Conservation (phyloP, 305 asterid species). For the Andrographis paniculata region DNA sequence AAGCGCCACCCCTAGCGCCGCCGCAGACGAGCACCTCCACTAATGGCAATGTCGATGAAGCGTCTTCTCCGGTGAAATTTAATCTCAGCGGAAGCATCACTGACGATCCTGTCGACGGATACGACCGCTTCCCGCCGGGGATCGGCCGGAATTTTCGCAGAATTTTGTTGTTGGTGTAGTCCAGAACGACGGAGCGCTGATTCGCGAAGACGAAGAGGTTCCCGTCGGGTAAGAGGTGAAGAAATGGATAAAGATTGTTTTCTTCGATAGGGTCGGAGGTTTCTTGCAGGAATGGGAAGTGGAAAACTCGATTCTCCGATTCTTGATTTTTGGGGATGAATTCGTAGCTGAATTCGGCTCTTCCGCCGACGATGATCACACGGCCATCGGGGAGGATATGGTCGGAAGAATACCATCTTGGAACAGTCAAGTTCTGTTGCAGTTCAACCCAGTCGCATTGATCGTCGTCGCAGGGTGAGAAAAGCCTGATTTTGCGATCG, state of each 20-base stretch:
- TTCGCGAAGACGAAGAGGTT: conserved; percentile 75
- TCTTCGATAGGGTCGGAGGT: conserved; percentile 66
- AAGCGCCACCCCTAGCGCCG: conserved; percentile 69
- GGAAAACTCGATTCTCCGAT: neutral
- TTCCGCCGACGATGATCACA: conserved; percentile 66
- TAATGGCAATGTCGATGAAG: conserved; percentile 4
- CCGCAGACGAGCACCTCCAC: conserved; percentile 85
- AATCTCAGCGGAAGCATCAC: conserved; percentile 58
- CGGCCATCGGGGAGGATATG: conserved; percentile 75
- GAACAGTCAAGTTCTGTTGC: conserved; percentile 26
- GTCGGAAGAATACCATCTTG: conserved; percentile 69
- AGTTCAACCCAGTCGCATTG: conserved; percentile 76
- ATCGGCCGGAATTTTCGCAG: conserved; percentile 43
- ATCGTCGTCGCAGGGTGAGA: conserved; percentile 41
- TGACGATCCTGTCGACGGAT: conserved; percentile 81
- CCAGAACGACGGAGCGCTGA: conserved; percentile 35
- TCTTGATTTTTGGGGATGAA: conserved; percentile 42
- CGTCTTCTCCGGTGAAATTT: conserved; percentile 1
- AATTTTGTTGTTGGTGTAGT: conserved; percentile 35
- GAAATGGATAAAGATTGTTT: conserved; percentile 81
- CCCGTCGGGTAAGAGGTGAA: conserved; percentile 70
- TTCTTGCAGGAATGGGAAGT: conserved; percentile 42
- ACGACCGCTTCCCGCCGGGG: conserved; percentile 60
- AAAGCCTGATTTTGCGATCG: conserved; percentile 47
- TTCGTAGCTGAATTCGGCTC: conserved; percentile 66